Evolutionary conservation across 306 rosid species (phyloP).

Genomic region (Dryas alaskensis): DNA sequence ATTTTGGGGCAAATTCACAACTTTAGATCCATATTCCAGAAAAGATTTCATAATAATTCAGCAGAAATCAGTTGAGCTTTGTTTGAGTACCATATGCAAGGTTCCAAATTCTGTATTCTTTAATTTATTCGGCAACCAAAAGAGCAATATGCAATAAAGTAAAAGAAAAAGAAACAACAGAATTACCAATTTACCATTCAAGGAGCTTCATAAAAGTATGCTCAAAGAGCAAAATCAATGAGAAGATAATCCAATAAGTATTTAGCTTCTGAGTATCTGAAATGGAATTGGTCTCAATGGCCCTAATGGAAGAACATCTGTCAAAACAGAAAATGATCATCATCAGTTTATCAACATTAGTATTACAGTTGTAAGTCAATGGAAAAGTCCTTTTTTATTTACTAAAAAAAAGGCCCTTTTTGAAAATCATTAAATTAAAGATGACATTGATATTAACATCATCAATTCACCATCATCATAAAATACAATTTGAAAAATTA

Average conservation of each 20-base stretch:
- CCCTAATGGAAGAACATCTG: slow-evolving; percentile 31
- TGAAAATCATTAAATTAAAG: no score
- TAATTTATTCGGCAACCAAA: not conserved
- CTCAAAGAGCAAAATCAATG: slow-evolving; percentile 1
- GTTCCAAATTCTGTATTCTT: no score
- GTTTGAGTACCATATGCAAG: not conserved
- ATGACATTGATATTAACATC: no score
- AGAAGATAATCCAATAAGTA: slow-evolving; percentile 8
- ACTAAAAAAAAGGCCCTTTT: no score
- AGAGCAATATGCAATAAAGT: not conserved
- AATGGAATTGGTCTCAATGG: slow-evolving; percentile 7
- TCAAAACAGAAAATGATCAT: not conserved
- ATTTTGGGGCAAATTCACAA: not conserved
- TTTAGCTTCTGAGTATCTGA: not conserved
- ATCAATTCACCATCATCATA: no score
- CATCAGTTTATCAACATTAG: not conserved
- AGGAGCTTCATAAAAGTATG: slow-evolving; percentile 1
- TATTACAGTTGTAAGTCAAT: not conserved
- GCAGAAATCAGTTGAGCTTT: not conserved
- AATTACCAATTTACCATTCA: slow-evolving; percentile 2
- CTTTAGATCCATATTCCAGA: not conserved
- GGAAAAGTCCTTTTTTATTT: no score
- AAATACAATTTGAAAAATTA: no score
- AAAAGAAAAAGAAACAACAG: not conserved
- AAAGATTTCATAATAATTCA: not conserved